Percentiles rank a stretch among this genome's conserved stretches.
Conservation (phyloP, 352 stramenopile species). For the Globisporangium polare region DNA sequence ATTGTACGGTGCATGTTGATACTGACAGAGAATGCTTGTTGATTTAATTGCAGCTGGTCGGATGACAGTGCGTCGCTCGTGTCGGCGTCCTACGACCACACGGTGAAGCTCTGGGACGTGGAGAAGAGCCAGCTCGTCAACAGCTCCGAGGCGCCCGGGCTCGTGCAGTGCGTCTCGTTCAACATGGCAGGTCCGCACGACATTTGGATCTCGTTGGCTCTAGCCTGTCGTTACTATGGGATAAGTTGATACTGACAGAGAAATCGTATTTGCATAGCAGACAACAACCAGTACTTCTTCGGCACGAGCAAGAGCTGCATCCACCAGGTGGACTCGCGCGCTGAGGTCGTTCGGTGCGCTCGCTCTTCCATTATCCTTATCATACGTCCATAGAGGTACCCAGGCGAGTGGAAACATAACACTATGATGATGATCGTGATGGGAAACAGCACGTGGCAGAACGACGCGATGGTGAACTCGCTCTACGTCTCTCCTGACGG, state of each 20-base stretch:
- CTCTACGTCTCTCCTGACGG: conserved; percentile 75
- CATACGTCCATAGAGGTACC: background rate
- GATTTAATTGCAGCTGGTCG: conserved; percentile 44
- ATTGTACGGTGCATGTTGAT: background rate
- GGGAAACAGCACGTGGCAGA: conserved; percentile 55
- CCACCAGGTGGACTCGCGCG: conserved; percentile 68
- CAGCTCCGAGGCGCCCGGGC: conserved; percentile 67
- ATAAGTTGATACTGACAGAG: conserved; percentile 4
- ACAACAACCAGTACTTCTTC: conserved; percentile 80
- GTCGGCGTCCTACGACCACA: conserved; percentile 85
- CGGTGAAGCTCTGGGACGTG: conserved; percentile 86
- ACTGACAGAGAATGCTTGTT: background rate
- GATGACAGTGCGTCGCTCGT: conserved; percentile 71
- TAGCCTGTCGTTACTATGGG: too few relatives aligned
- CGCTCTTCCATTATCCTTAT: too few relatives aligned
- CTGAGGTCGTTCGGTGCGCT: conserved; percentile 30
- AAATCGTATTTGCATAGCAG: conserved; percentile 18
- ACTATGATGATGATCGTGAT: background rate
- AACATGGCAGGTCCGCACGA: conserved; percentile 78
- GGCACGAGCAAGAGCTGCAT: conserved; percentile 80
- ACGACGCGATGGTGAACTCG: conserved; percentile 86
- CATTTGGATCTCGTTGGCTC: background rate
- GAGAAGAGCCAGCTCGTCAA: conserved; percentile 63
- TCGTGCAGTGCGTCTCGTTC: conserved; percentile 84
- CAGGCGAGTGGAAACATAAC: background rate